These are phyloP conservation scores for Candida pseudofarinosa DNA, from an alignment of 805 yeast species.

Conservation along the genomic window DNA sequence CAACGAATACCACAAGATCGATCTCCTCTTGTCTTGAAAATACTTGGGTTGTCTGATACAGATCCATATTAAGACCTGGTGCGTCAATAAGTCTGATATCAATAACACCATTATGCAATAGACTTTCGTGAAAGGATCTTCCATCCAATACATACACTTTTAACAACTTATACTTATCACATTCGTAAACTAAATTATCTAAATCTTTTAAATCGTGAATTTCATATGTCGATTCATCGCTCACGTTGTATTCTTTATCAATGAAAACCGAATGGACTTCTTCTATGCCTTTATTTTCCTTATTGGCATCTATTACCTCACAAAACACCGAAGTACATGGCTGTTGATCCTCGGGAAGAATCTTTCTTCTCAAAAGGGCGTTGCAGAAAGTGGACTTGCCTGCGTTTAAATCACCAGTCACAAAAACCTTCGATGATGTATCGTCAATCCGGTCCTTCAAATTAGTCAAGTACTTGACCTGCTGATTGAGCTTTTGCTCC, in stretches of 20 bases:
- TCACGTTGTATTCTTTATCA: constrained; percentile 46
- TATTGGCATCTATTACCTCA: constrained; percentile 80
- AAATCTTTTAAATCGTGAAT: constrained; percentile 51
- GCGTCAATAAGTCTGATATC: constrained; percentile 94
- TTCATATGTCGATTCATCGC: constrained; percentile 65
- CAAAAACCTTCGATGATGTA: constrained; percentile 87
- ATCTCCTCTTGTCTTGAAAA: constrained; percentile 96
- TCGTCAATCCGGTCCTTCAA: constrained; percentile 84
- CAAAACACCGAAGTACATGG: constrained; percentile 97
- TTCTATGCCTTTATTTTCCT: constrained; percentile 67
- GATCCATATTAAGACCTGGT: constrained; percentile 92
- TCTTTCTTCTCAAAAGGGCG: constrained; percentile 69
- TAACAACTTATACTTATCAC: constrained; percentile 66
- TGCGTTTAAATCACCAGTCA: constrained; percentile 95
- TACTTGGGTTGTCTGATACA: constrained; percentile 90
- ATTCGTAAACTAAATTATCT: constrained; percentile 66
- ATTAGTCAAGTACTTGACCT: constrained; percentile 62
- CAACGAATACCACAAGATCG: constrained; percentile 93
- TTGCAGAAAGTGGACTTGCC: constrained; percentile 97
- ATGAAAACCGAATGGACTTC: constrained; percentile 89
- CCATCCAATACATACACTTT: constrained; percentile 80
- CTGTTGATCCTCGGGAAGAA: constrained; percentile 94
- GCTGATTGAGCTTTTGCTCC: constrained; percentile 62
- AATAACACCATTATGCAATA: constrained; percentile 83
- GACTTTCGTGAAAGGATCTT: constrained; percentile 61